Base-by-base conservation (phyloP, 768 basidiomycete genomes). In the Termitomyces bulborhizus region DNA sequence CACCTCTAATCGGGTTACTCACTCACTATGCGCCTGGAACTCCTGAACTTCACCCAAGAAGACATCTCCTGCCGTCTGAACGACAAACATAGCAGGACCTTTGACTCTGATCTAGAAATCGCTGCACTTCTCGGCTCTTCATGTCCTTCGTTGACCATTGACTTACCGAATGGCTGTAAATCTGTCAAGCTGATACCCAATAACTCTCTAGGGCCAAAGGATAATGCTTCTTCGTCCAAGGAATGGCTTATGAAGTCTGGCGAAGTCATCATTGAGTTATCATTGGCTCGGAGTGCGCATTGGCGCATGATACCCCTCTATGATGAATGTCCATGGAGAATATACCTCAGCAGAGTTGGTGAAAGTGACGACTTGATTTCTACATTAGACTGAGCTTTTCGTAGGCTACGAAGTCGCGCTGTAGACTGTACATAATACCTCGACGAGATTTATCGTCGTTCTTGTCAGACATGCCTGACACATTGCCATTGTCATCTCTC, bases 401-500 rank as follows among this genome's bases (percentile, higher is more conserved):
- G n/a, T 56, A 87, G 85, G 60, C 78, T 6, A 71, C 76, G 8
- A 69, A 69, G 51, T 73, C 69, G 45, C 73, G 75, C 46, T 70
- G 75, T 53, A 71, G 69, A 53, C 59, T 93, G 15, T 61, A 83
- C 4, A 73, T 92, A 21, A 65, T 93, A 32, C 79, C 81, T n/a
- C 75, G 71, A 43, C 76, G 91, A 54, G 72, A 82, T 53, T 65
- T 84, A 51, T 72, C 79, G 5, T 77, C 80, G 2, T 93, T 76
- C 57, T 57, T 80, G 47, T 71, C 78, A 11, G 71, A 79, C 32
- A 72, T 96, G 46, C 86, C 91, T 2, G 86, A 93, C 66, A 64
- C 71, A 2, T 70, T 81, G 0, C 78, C 85, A 6, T 70, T 96
- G 29, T 90, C 89, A 8, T 85, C 86, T 21, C 64, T 94, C n/a